These are phyloP conservation scores for Vicia sativa DNA, from an alignment of 306 rosid species.

Conservation along the genomic window DNA sequence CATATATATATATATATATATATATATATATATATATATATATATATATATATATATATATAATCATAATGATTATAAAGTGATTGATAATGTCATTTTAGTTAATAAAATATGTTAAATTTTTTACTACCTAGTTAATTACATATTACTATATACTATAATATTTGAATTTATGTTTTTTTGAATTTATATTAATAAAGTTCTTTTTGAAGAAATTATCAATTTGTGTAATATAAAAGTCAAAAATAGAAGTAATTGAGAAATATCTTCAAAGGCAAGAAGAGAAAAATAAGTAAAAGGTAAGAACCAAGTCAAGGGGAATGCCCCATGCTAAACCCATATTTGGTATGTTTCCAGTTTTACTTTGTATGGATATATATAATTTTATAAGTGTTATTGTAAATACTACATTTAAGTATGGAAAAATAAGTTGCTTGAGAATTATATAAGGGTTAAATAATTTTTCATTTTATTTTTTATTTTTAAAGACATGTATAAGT, in stretches of 20 bases:
- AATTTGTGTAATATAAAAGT: not conserved
- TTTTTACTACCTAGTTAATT: too few relatives aligned
- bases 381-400: not conserved
- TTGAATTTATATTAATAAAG: not conserved
- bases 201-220: not conserved
- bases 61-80: too few relatives aligned
- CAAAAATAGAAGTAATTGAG: not conserved
- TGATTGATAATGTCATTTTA: too few relatives aligned
- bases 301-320: slow-evolving; percentile 22
- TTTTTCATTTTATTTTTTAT: not conserved
- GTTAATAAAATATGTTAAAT: too few relatives aligned
- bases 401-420: slow-evolving; percentile 6
- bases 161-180: too few relatives aligned
- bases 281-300: slow-evolving; percentile 21
- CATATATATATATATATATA: too few relatives aligned
- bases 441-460: not conserved
- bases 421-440: not conserved
- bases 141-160: too few relatives aligned
- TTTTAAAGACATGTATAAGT: not conserved
- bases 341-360: slow-evolving; percentile 17
- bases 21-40: too few relatives aligned
- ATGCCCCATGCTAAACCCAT: slow-evolving; percentile 13
- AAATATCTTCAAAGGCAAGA: slow-evolving; percentile 14
- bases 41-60: too few relatives aligned
- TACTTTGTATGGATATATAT: not conserved